Evolutionary conservation across 2,329 filamentous ascomycete species (phyloP), one percentile per base, ranked within the genome.

Genomic region (Daldinia sp.): DNA sequence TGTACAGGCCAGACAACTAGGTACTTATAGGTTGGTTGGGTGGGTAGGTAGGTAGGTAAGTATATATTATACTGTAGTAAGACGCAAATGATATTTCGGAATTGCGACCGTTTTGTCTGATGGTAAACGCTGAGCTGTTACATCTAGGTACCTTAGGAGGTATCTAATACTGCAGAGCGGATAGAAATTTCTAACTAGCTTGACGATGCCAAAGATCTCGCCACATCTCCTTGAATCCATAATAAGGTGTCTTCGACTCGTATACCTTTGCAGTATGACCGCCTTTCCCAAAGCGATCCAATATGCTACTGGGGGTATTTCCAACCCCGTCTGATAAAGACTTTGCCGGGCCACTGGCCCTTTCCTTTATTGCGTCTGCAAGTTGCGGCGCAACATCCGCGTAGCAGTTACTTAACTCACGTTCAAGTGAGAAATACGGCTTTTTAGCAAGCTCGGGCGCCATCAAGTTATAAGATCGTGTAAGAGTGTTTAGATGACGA

Each of bases 381-480:
- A 98, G 80, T 53, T 86, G 83, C 0, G 93, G 93, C 6, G 95
- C 95, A 1, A 97, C 90, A 67, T 97, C 94, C 0, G 93, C 92
- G 76, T 90, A 98, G 78, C 94, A 98, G 2, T 88, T 85, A 33
- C 85, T 86, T 15, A 98, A 85, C 80, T 99, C 96, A 55, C 95
- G 89, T 50, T 94, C 88, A 6, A 98, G 87, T 1, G 86, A 90
- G 76, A 93, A 94, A 79, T 98, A 98, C 0, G 95, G 93, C 79
- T 97, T 97, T 81, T 96, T 97, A 2, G 95, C 94, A 1, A 97
- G 85, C 61, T 93, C 91, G 0, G 96, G 96, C 0, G 96, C 95
- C 89, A 97, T 95, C 2, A 98, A 87, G 75, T 98, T 98, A 83
- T 99, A 99, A 13, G 92, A 92, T 28, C 96, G 88, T 6, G 93